phyloP scores from a whole-genome alignment of 2,329 filamentous ascomycete species.

The Penicillium rolfsii region DNA sequence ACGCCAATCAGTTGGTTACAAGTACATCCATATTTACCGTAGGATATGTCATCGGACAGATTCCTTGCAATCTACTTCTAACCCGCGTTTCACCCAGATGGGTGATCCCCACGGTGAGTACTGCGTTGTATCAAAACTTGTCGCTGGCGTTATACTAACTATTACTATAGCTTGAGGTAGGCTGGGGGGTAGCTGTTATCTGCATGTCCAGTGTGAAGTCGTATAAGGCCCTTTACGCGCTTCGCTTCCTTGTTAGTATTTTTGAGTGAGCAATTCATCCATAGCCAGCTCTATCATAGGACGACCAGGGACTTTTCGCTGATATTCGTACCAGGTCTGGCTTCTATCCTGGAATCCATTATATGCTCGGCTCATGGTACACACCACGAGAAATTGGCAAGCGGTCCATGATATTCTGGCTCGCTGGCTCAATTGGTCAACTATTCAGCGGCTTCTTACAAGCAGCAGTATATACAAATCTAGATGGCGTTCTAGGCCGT shows the following conservation, averaged over 20 bases:
- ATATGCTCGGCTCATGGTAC: constrained; percentile 34
- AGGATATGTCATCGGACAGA: not conserved
- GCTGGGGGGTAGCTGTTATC: not conserved
- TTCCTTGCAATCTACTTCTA: not conserved
- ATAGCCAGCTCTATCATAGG: too few species aligned
- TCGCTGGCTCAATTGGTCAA: constrained; percentile 25
- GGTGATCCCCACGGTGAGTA: not conserved
- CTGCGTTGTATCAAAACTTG: not conserved
- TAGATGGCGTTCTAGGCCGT: constrained; percentile 28
- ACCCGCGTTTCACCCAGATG: not conserved
- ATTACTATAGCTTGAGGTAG: not conserved
- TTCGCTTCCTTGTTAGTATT: not conserved
- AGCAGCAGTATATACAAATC: constrained; percentile 16
- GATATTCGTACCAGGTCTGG: constrained; percentile 19
- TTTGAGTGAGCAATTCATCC: not conserved
- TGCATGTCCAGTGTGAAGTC: not conserved
- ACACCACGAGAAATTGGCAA: constrained; percentile 31
- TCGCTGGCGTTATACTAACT: not conserved
- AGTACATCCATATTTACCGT: not conserved
- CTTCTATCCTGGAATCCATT: constrained; percentile 32
- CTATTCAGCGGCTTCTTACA: constrained; percentile 30
- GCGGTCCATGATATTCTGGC: constrained; percentile 30
- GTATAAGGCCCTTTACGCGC: not conserved
- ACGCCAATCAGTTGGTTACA: not conserved
- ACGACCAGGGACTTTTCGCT: not conserved